Percentiles rank a stretch among this genome's conserved stretches.
phyloP scores from a whole-genome alignment of 148 eudicot species.

The Selenicereus undatus region DNA sequence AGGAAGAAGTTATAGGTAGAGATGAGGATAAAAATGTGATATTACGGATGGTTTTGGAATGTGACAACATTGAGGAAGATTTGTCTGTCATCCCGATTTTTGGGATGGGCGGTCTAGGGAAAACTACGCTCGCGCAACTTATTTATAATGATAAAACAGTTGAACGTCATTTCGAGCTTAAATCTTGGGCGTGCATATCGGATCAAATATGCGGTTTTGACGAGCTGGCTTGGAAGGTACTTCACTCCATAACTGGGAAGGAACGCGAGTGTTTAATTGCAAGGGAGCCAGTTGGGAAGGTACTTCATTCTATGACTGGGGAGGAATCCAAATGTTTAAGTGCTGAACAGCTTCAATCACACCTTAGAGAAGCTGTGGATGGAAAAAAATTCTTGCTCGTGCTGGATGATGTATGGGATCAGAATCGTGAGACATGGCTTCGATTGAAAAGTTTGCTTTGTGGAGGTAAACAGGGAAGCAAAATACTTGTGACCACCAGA shows the following conservation, averaged over 20 bases:
- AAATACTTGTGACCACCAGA: slow-evolving; percentile 6
- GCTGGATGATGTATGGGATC: slow-evolving; percentile 6
- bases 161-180: background rate
- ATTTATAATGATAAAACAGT: background rate
- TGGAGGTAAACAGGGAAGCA: slow-evolving; percentile 2
- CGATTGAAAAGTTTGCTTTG: background rate
- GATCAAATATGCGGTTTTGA: background rate
- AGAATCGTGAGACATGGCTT: background rate
- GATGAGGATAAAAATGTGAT: background rate
- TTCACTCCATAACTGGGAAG: background rate
- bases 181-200: background rate
- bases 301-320: background rate
- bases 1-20: slow-evolving; percentile 5
- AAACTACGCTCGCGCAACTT: slow-evolving; percentile 4
- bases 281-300: too few relatives aligned
- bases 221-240: background rate
- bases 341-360: background rate
- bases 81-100: background rate
- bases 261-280: too few relatives aligned
- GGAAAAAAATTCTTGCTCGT: slow-evolving; percentile 9
- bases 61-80: background rate
- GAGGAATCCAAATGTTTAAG: background rate
- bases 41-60: background rate
- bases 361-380: background rate
- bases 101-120: slow-evolving; percentile 7